These are phyloP conservation scores for Ceratorhiza oryzae-sativae DNA, from an alignment of 1,284 basidiomycete genomes.

Conservation along the genomic window DNA sequence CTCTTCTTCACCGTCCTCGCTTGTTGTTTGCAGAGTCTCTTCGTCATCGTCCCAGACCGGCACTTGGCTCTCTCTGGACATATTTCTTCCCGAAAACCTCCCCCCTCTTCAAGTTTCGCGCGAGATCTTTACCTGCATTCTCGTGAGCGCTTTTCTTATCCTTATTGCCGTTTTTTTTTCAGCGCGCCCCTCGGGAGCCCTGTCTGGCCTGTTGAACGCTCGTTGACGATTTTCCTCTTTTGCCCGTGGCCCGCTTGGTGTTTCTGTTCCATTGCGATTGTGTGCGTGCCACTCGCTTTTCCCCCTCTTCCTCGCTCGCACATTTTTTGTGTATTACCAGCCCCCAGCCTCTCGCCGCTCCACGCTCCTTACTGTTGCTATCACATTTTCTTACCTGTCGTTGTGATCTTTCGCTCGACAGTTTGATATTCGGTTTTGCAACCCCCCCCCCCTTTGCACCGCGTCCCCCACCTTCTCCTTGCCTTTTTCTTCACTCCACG, in stretches of 20 bases:
- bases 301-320: neutral
- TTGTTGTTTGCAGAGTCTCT: slow-evolving; percentile 11
- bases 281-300: slow-evolving; percentile 29
- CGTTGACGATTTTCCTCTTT: slow-evolving; percentile 15
- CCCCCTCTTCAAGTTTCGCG: slow-evolving; percentile 31
- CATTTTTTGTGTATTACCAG: neutral
- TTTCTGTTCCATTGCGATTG: neutral
- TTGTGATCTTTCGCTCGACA: slow-evolving; percentile 36
- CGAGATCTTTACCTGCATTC: slow-evolving; percentile 36
- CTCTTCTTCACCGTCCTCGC: slow-evolving; percentile 29
- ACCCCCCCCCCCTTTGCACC: neutral
- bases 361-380: slow-evolving; percentile 37
- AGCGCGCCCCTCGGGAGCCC: neutral
- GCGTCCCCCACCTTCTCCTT: slow-evolving; percentile 15
- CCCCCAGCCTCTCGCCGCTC: slow-evolving; percentile 27
- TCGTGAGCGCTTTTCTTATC: slow-evolving; percentile 29
- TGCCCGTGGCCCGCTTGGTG: neutral
- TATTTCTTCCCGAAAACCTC: slow-evolving; percentile 32
- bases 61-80: slow-evolving; percentile 7
- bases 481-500: slow-evolving; percentile 19
- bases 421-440: slow-evolving; percentile 30
- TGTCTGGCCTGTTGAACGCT: neutral
- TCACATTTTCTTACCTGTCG: slow-evolving; percentile 39
- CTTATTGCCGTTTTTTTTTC: slow-evolving; percentile 6
- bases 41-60: neutral